Conservation (phyloP, 441 rosid species). For the Populus hybrid region DNA sequence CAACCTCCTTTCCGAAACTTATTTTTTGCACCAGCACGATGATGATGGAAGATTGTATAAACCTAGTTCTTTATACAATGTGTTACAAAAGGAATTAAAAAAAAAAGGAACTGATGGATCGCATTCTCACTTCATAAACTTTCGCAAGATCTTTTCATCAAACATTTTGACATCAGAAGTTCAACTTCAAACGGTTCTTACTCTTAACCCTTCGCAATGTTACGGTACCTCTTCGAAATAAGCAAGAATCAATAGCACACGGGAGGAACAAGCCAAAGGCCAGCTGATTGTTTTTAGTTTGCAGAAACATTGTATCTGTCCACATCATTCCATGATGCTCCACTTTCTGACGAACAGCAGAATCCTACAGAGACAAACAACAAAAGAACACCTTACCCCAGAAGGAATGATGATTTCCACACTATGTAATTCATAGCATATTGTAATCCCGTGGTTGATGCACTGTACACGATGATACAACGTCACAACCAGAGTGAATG, state of each 20-base stretch:
- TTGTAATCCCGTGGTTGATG: not conserved
- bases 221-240: not conserved
- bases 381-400: not conserved
- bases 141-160: not conserved
- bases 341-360: not conserved
- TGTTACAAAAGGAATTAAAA: not conserved
- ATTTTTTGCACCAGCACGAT: too few species aligned
- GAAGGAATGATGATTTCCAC: not conserved
- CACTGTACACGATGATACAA: not conserved
- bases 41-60: too few species aligned
- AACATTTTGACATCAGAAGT: not conserved
- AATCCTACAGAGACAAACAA: conserved; percentile 9
- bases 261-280: not conserved
- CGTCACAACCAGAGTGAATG: not conserved
- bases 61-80: too few species aligned
- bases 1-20: not conserved
- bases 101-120: not conserved
- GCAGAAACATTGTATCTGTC: not conserved
- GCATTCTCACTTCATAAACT: not conserved
- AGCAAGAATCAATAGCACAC: not conserved
- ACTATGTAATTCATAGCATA: not conserved
- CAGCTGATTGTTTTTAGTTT: not conserved
- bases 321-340: not conserved
- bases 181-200: not conserved
- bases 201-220: too few species aligned